Conservation (phyloP, 371 early-diverging fungal species). For the Mortierella sp. region DNA sequence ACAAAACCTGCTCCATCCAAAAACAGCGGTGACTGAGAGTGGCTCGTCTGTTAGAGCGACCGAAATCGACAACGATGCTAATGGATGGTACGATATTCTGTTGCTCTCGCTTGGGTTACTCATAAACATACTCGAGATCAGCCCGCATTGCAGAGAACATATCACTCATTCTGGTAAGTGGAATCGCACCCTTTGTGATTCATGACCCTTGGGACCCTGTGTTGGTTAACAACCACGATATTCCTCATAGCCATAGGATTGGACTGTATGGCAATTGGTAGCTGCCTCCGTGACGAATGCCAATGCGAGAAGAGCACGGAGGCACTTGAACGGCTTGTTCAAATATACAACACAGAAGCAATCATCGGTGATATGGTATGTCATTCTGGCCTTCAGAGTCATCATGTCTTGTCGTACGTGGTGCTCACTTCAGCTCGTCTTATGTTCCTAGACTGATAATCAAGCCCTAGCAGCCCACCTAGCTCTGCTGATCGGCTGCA, state of each 20-base stretch:
- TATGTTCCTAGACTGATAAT: slow-evolving; percentile 27
- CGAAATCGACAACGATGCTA: slow-evolving; percentile 24
- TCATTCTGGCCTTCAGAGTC: not conserved
- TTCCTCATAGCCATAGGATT: slow-evolving; percentile 28
- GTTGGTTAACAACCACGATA: no score
- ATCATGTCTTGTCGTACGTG: no score
- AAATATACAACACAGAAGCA: slow-evolving; percentile 40
- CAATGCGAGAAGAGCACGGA: slow-evolving; percentile 30
- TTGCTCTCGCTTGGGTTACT: slow-evolving; percentile 37
- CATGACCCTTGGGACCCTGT: not conserved
- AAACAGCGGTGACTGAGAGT: not conserved
- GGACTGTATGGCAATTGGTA: slow-evolving; percentile 34
- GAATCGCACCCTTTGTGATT: not conserved
- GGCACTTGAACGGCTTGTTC: slow-evolving; percentile 36
- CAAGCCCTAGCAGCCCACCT: slow-evolving; percentile 44
- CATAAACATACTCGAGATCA: slow-evolving; percentile 43
- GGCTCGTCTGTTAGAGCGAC: not conserved
- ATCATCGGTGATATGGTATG: slow-evolving; percentile 38
- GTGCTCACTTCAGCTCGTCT: not conserved
- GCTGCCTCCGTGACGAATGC: slow-evolving; percentile 37
- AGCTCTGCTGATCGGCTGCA: slow-evolving; percentile 41
- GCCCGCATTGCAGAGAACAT: slow-evolving; percentile 12
- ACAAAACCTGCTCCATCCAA: not conserved
- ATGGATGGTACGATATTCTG: slow-evolving; percentile 50
- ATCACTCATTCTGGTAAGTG: slow-evolving; percentile 22